Evolutionary conservation across 2,329 filamentous ascomycete genomes (phyloP).

Genomic region (Metarhizium robertsii): DNA sequence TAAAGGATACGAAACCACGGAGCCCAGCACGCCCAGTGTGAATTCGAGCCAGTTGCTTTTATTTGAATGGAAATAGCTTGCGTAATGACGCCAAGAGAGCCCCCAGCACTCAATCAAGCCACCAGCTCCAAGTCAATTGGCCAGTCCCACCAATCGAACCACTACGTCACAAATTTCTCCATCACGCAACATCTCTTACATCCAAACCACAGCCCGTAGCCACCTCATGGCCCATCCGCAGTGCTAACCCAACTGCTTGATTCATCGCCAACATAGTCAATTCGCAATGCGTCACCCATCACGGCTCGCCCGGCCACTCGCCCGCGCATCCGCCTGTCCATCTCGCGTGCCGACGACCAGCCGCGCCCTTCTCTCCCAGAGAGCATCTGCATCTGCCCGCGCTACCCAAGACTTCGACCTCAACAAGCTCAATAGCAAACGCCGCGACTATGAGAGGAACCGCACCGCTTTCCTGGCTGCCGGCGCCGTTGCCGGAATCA

Average conservation of each 20-base stretch:
- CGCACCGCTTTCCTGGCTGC: conserved; percentile 42
- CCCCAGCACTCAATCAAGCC: background rate
- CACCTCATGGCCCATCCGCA: background rate
- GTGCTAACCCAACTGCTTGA: background rate
- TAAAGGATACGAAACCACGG: no score
- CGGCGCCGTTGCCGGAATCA: conserved; percentile 38
- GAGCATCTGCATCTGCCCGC: conserved; percentile 16
- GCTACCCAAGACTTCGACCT: conserved; percentile 41
- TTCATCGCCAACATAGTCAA: background rate
- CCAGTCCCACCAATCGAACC: background rate
- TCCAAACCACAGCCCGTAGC: background rate
- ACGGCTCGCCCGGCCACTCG: conserved; percentile 2
- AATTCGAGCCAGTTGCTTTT: no score
- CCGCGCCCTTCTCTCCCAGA: conserved; percentile 20
- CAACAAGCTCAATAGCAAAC: conserved; percentile 34
- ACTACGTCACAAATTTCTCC: background rate
- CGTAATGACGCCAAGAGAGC: no score
- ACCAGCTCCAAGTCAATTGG: background rate
- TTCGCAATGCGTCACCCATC: conserved; percentile 4
- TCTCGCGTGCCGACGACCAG: conserved; percentile 10
- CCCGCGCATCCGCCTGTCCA: conserved; percentile 2
- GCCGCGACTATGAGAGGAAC: conserved; percentile 40
- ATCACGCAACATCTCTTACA: background rate
- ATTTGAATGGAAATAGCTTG: no score
- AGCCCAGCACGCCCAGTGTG: no score